Conservation (phyloP, 2,329 filamentous ascomycete genomes). For the Aureobasidium melanogenum region DNA sequence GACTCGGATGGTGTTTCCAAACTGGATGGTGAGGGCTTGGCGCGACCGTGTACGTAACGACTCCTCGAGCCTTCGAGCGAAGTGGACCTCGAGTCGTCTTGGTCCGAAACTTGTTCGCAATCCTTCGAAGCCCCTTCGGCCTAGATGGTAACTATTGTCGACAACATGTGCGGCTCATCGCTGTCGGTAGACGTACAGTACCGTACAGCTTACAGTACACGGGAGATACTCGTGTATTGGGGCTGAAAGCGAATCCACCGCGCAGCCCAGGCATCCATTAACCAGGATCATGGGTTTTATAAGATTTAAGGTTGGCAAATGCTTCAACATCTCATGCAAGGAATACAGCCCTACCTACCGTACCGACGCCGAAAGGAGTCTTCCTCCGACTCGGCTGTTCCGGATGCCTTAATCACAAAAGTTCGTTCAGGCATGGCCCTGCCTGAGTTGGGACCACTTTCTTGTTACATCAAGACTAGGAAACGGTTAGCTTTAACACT, state of each 20-base stretch:
- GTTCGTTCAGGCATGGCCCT: background rate
- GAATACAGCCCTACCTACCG: background rate
- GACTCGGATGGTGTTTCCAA: conserved; percentile 1
- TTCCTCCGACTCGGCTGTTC: background rate
- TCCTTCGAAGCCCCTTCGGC: background rate
- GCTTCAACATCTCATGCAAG: background rate
- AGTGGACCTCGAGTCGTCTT: background rate
- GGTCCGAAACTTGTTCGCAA: background rate
- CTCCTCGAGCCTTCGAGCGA: background rate
- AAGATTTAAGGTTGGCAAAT: background rate
- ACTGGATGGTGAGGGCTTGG: conserved; percentile 1
- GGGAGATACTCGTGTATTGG: background rate
- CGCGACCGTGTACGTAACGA: conserved; percentile 3
- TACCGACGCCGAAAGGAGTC: background rate
- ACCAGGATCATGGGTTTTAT: conserved; percentile 3
- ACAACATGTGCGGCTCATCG: background rate
- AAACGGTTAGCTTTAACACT: background rate
- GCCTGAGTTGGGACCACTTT: conserved; percentile 1
- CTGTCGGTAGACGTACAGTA: background rate
- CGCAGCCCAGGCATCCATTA: background rate
- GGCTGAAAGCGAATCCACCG: background rate
- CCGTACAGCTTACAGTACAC: background rate
- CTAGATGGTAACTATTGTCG: background rate
- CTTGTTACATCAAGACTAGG: background rate
- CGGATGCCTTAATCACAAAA: background rate